These are phyloP conservation scores for Lophium mytilinum DNA, from an alignment of 495 filamentous ascomycete species.

Conservation along the genomic window DNA sequence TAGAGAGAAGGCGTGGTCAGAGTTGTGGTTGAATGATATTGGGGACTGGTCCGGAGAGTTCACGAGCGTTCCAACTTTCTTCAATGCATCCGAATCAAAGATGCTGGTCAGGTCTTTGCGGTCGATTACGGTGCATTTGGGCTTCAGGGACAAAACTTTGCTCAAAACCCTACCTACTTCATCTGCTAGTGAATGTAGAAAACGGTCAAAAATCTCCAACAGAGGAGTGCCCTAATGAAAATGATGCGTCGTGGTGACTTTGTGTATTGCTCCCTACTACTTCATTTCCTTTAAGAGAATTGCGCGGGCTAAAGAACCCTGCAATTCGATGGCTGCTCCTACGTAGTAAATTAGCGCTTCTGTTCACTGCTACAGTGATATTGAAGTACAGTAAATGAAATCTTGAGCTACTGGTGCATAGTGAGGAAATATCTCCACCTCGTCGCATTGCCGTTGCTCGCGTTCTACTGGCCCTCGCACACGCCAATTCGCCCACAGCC, in stretches of 20 bases:
- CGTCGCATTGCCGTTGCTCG: not conserved
- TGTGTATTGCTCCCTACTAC: not conserved
- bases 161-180: not conserved
- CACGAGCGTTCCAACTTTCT: constrained; percentile 24
- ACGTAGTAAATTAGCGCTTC: too few relatives aligned
- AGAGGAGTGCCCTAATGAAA: too few relatives aligned
- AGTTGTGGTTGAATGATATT: constrained; percentile 1
- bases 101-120: constrained; percentile 10
- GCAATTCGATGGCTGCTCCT: too few relatives aligned
- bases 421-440: not conserved
- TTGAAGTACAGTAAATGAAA: not conserved
- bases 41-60: constrained; percentile 15
- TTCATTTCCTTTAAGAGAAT: not conserved
- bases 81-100: constrained; percentile 21
- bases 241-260: too few relatives aligned
- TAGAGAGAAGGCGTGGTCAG: constrained; percentile 25
- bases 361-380: not conserved
- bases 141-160: not conserved
- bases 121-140: constrained; percentile 24
- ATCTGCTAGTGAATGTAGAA: constrained; percentile 3
- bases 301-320: not conserved
- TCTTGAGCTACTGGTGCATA: not conserved
- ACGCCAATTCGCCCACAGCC: constrained; percentile 20
- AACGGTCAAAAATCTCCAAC: not conserved
- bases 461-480: not conserved